Evolutionary conservation across 306 rosid species (phyloP).

Genomic region (Vigna hirtella): DNA sequence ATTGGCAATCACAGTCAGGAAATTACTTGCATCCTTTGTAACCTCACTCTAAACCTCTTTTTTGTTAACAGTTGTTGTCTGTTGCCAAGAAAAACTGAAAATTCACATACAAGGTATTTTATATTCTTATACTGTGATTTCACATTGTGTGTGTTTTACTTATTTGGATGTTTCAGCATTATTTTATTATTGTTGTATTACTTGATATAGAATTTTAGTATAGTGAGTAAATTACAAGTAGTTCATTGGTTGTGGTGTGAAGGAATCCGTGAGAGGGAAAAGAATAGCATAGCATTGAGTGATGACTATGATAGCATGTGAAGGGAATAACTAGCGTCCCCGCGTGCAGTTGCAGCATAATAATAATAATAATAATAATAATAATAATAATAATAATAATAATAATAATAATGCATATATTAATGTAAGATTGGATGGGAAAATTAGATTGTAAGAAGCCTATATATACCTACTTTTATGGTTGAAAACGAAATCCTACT

Average conservation of each 20-base stretch:
- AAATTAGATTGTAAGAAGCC: constrained; percentile 25
- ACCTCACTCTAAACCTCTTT: constrained; percentile 38
- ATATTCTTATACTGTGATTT: background rate
- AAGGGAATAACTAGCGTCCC: constrained; percentile 41
- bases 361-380: background rate
- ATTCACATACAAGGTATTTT: background rate
- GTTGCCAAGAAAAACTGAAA: background rate
- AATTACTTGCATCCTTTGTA: constrained; percentile 47
- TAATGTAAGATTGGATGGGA: background rate
- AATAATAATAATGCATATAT: background rate
- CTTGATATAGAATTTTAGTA: too few species aligned
- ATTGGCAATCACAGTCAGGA: constrained; percentile 32
- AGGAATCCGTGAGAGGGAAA: constrained; percentile 12
- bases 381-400: background rate
- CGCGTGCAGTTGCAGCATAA: background rate
- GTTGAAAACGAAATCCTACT: constrained; percentile 37
- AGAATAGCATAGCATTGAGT: constrained; percentile 33
- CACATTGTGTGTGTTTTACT: background rate
- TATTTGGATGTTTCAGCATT: background rate
- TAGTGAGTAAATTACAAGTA: background rate
- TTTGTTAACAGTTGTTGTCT: background rate
- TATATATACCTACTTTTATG: constrained; percentile 28
- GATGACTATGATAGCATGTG: constrained; percentile 39
- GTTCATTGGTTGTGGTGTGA: constrained; percentile 9
- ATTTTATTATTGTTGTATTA: too few species aligned